Evolutionary conservation across 306 rosid genomes (phyloP).

Genomic region (Quercus parvula): DNA sequence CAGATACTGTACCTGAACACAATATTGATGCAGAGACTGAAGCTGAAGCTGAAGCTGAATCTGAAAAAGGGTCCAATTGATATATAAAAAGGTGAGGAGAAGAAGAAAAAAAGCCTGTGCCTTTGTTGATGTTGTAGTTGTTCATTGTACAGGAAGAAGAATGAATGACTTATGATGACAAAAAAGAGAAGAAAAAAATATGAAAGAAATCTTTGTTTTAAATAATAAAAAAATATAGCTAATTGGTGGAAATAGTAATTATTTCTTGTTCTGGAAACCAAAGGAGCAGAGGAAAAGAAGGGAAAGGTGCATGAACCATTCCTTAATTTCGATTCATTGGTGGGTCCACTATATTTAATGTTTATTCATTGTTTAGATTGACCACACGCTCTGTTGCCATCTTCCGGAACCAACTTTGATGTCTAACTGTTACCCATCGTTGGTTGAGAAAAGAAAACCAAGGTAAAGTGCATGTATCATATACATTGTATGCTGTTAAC

Average conservation of each 20-base stretch:
- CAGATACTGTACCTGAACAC: conserved; percentile 20
- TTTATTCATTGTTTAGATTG: too few relatives aligned
- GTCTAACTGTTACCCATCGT: too few relatives aligned
- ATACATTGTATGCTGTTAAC: too few relatives aligned
- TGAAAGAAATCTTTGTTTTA: neutral
- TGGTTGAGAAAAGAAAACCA: too few relatives aligned
- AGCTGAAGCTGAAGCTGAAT: neutral
- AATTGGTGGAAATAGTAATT: neutral
- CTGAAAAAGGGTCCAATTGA: neutral
- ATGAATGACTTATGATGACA: conserved; percentile 16
- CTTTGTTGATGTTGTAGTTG: neutral
- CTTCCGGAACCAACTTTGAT: too few relatives aligned
- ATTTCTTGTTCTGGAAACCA: neutral
- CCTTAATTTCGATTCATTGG: neutral
- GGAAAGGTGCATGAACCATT: conserved; percentile 45
- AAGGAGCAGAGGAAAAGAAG: neutral
- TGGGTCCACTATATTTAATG: conserved; percentile 12
- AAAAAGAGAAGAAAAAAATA: neutral
- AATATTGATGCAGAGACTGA: neutral
- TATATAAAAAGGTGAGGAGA: too few relatives aligned
- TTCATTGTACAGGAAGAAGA: conserved; percentile 13
- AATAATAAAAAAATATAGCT: neutral
- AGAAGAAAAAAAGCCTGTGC: neutral
- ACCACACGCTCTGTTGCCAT: too few relatives aligned
- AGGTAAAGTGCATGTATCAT: too few relatives aligned